Conservation (phyloP, 2,329 filamentous ascomycete species). For the Coniochaeta prunicola region DNA sequence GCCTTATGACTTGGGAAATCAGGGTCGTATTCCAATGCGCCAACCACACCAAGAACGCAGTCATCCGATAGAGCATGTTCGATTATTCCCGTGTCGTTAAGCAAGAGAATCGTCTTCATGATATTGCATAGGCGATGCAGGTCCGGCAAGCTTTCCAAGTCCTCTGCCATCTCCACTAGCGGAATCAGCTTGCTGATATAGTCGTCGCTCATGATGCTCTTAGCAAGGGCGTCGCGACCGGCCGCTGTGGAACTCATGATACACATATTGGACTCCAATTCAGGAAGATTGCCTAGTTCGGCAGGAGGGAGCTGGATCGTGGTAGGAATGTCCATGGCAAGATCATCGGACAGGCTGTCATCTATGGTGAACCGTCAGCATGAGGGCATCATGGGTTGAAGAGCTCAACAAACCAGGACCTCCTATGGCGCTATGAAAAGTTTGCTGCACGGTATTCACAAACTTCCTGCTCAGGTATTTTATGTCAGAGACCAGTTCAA, state of each 20-base stretch:
- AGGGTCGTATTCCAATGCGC: slow-evolving; percentile 93
- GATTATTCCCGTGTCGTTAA: slow-evolving; percentile 93
- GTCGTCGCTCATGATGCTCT: slow-evolving; percentile 76
- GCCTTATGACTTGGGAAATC: slow-evolving; percentile 97
- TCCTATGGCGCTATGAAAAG: slow-evolving; percentile 52
- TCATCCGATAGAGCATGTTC: slow-evolving; percentile 89
- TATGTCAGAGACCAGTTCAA: slow-evolving; percentile 14
- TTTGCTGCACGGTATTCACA: slow-evolving; percentile 76
- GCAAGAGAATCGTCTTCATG: slow-evolving; percentile 90
- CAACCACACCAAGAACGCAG: slow-evolving; percentile 84
- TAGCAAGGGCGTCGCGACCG: slow-evolving; percentile 79
- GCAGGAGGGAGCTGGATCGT: slow-evolving; percentile 70
- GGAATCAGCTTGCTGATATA: slow-evolving; percentile 85
- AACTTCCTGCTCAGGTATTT: slow-evolving; percentile 62
- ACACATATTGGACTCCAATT: slow-evolving; percentile 81
- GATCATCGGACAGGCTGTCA: slow-evolving; percentile 82
- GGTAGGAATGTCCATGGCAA: slow-evolving; percentile 64
- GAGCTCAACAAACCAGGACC: slow-evolving; percentile 46
- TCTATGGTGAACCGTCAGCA: slow-evolving; percentile 42
- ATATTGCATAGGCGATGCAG: slow-evolving; percentile 93
- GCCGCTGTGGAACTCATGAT: slow-evolving; percentile 64
- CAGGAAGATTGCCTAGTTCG: slow-evolving; percentile 72
- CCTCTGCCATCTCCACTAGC: slow-evolving; percentile 81
- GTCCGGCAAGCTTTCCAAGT: slow-evolving; percentile 79
- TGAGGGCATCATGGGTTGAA: not conserved